These are phyloP conservation scores for Cladophialophora yegresii DNA, from an alignment of 2,329 filamentous ascomycete genomes.

Conservation along the genomic window DNA sequence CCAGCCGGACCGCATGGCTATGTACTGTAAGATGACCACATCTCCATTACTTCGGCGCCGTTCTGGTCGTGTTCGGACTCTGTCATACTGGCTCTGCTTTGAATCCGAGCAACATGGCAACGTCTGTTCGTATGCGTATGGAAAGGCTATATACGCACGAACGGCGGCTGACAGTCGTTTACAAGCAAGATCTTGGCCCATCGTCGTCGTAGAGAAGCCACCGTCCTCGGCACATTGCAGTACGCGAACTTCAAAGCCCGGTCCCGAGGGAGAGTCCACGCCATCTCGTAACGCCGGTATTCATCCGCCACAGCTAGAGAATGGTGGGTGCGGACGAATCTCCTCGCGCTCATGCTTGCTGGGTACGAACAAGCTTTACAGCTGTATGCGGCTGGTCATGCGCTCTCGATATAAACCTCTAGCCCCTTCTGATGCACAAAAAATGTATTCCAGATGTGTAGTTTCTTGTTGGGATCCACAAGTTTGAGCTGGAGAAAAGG, in stretches of 20 bases:
- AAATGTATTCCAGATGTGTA: conserved; percentile 22
- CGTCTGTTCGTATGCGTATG: neutral
- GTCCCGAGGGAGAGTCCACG: conserved; percentile 34
- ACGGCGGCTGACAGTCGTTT: no score
- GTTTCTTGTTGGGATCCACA: conserved; percentile 11
- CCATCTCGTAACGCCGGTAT: neutral
- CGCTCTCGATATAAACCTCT: conserved; percentile 17
- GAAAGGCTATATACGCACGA: neutral
- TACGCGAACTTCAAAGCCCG: conserved; percentile 41
- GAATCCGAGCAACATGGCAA: neutral
- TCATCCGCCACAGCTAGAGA: no score
- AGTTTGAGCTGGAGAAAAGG: neutral
- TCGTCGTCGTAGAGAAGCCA: neutral
- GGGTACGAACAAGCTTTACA: conserved; percentile 49
- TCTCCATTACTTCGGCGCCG: no score
- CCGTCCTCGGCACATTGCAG: neutral
- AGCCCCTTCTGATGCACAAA: conserved; percentile 22
- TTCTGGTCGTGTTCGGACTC: neutral
- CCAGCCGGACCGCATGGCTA: neutral
- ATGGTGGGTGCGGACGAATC: no score
- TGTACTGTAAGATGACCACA: no score
- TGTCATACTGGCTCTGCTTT: neutral
- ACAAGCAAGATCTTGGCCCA: neutral
- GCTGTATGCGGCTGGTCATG: neutral
- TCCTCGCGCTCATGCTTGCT: conserved; percentile 62